Evolutionary conservation across 495 filamentous ascomycete species (phyloP), one percentile per base, ranked within the genome.

Genomic region (Aspergillus nanangensis): DNA sequence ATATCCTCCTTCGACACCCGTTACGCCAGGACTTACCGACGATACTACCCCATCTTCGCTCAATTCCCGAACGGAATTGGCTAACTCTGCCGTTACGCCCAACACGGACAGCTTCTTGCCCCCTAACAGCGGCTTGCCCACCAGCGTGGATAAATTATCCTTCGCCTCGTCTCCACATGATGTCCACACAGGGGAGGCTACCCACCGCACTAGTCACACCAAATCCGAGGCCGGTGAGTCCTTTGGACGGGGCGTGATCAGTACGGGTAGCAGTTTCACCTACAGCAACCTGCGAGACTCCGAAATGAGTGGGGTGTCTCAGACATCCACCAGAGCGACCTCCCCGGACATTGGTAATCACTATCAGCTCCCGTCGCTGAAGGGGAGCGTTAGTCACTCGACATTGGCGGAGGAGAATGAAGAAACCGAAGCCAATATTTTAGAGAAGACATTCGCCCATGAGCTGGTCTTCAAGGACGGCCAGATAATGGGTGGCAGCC

Each of bases 391-490:
- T 13, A 81, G 76, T 53, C 78, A 80, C 54, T 73, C 79, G 1
- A 81, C 77, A 1, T 61, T 83, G n/a, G 80, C 77, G 11, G 90
- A 93, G 42, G 86, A 88, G 46, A 72, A 75, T 10, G 82, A 88
- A 27, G 87, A 89, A 40, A 77, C 81, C 0, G 91, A 96, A 60
- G 83, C 79, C n/a, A 84, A 86, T 50, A 63, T 95, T 15, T 64
- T 93, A 5, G 86, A 88, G 58, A 93, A 83, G 67, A 94, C 90
- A 0, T 95, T 79, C 55, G 87, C 88, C 0, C 86, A 96, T 51
- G 94, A 99, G 55, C 68, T 99, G 18, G 79, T 93, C 44, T 96
- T 94, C 70, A 95, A 94, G 61, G 92, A 96, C 45, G 91, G 92
- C 13, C 87, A 96, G 49, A 83, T 97, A n/a, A 84, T 86, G 44